phyloP scores from a whole-genome alignment of 805 yeast species.

The Aciculoconidium aculeatum region DNA sequence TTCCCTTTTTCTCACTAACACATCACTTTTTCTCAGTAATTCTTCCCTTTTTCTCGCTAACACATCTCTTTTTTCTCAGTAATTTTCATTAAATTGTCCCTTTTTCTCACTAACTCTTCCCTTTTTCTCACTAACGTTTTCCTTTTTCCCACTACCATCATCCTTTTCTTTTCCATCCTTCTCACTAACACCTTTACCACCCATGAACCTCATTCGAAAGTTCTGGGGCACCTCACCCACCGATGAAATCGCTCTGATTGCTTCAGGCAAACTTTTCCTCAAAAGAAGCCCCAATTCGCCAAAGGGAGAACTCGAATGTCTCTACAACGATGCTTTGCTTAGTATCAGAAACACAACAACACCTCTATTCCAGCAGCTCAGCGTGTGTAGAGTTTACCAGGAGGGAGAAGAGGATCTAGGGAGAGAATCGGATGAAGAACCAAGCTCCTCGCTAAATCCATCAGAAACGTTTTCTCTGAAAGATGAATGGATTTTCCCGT shows the following conservation, averaged over 20 bases:
- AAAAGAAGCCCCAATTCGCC: constrained; percentile 76
- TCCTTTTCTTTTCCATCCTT: constrained; percentile 1
- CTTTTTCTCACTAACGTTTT: no score
- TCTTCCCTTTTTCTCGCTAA: no score
- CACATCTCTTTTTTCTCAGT: no score
- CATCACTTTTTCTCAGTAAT: no score
- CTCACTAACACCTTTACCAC: background rate
- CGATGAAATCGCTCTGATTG: constrained; percentile 61
- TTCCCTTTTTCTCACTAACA: no score
- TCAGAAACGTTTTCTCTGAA: constrained; percentile 25
- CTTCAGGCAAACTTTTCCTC: constrained; percentile 74
- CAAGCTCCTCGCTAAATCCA: constrained; percentile 16
- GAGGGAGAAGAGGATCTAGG: constrained; percentile 59
- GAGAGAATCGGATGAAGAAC: constrained; percentile 39
- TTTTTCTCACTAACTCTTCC: no score
- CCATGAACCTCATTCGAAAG: constrained; percentile 69
- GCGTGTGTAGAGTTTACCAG: constrained; percentile 59
- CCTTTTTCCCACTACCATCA: background rate
- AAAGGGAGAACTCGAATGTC: constrained; percentile 78
- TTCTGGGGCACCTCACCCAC: constrained; percentile 52
- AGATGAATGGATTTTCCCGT: constrained; percentile 69
- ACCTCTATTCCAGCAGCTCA: constrained; percentile 63
- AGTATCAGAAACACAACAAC: constrained; percentile 62
- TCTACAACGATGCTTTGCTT: constrained; percentile 75
- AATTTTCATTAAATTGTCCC: no score